Evolutionary conservation across 2,329 filamentous ascomycete species (phyloP).

Genomic region (Orbilia oligospora): DNA sequence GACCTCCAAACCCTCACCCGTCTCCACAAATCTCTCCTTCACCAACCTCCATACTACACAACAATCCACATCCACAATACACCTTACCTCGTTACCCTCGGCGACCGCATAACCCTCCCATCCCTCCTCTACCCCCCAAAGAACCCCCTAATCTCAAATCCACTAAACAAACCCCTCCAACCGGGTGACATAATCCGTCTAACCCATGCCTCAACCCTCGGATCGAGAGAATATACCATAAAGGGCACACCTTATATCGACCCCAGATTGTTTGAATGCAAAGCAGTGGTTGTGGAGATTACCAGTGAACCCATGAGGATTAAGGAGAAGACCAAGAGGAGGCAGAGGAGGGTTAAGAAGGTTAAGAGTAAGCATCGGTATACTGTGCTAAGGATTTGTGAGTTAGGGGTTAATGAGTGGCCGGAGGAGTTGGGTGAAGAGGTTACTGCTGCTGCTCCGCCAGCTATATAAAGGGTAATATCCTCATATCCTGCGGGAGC

Average conservation of each 20-base stretch:
- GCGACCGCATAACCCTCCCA: constrained; percentile 82
- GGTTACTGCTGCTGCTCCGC: constrained; percentile 49
- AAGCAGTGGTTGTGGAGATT: constrained; percentile 85
- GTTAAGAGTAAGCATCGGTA: constrained; percentile 92
- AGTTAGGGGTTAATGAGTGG: constrained; percentile 77
- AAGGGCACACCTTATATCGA: constrained; percentile 87
- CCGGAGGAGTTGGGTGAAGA: constrained; percentile 70
- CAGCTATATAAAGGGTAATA: constrained; percentile 66
- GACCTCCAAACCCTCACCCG: constrained; percentile 38
- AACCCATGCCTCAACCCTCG: constrained; percentile 85
- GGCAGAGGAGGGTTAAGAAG: constrained; percentile 79
- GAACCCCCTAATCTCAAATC: constrained; percentile 5
- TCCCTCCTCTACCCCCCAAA: constrained; percentile 76
- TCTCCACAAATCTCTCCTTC: constrained; percentile 74
- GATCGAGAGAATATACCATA: constrained; percentile 90
- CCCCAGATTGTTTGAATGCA: constrained; percentile 85
- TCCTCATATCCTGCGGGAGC: background rate
- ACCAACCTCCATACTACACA: constrained; percentile 83
- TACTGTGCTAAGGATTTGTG: constrained; percentile 86
- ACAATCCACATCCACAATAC: constrained; percentile 83
- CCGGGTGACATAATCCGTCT: constrained; percentile 88
- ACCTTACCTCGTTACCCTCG: constrained; percentile 83
- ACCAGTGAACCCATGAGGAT: constrained; percentile 84
- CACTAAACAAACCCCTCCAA: constrained; percentile 55
- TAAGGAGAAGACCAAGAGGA: constrained; percentile 86